Evolutionary conservation across 805 yeast species (phyloP), one percentile per base, ranked within the genome.

Genomic region (Candida broadrunensis): DNA sequence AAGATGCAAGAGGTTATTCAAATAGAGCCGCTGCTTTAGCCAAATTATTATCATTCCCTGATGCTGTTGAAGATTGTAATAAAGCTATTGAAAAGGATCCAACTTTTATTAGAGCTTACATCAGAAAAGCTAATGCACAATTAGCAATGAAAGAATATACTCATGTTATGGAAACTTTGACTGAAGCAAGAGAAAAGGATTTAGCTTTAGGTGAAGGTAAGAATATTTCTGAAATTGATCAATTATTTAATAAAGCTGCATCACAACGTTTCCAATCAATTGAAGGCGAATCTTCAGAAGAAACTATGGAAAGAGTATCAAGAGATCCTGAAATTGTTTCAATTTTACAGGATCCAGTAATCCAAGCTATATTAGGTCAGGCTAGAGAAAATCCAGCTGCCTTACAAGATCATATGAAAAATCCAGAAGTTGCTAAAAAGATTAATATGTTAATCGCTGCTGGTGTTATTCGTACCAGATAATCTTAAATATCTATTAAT

Each of bases 11-110:
- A 65, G 98, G 97, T 43, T 93, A 89, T 66, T 89, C 96, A 26
- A 93, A 93, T 73, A 85, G 99, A 69, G 99, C 99, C 39, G 99
- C 99, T 30, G 96, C 96, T 1, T 78, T 85, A 60, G 83, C 96
- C 35, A 93, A 93, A 67, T 78, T 93, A 52, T 80, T 91, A 86
- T 88, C 97, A 11, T 93, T 91, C 85, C 97, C 97, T 15, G 98
- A 91, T 52, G 97, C 96, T 14, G 83, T 93, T 43, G 77, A 78
- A 54, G 99, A 93, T 68, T 89, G 97, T 73, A 87, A 91, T 57
- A 63, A 69, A 43, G 99, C 99, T 27, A 87, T 93, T 54, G 80
- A 78, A 60, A 80, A 81, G 52, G 98, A 93, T 65, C 96, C 97
- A 35, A 66, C 72, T 16, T 93, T 93, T 65, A 75, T 91, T 57